phyloP scores from a whole-genome alignment of 2,329 filamentous ascomycete species.

The Penicillium sp. region DNA sequence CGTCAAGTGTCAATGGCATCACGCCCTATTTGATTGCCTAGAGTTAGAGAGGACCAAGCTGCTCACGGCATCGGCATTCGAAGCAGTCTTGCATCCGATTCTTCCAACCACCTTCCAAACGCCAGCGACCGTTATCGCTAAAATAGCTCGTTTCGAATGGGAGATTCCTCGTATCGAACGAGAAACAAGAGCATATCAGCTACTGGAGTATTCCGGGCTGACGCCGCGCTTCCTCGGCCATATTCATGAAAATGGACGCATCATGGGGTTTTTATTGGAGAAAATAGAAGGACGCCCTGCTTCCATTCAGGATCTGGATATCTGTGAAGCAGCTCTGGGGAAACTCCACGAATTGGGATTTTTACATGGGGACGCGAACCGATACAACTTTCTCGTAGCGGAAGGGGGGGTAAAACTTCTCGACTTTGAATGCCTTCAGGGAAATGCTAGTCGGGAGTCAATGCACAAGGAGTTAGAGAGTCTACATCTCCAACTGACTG shows the following conservation, averaged over 20 bases:
- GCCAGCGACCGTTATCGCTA: constrained; percentile 27
- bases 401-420: not conserved
- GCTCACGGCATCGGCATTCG: constrained; percentile 26
- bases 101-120: constrained; percentile 13
- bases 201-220: constrained; percentile 26
- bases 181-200: constrained; percentile 31
- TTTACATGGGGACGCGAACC: constrained; percentile 40
- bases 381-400: constrained; percentile 39
- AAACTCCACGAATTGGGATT: constrained; percentile 18
- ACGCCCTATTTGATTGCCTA: constrained; percentile 23
- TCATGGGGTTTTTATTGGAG: constrained; percentile 38
- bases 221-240: constrained; percentile 38
- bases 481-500: constrained; percentile 29
- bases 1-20: constrained; percentile 29
- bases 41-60: constrained; percentile 26
- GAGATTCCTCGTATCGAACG: constrained; percentile 34
- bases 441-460: constrained; percentile 18
- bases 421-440: constrained; percentile 2
- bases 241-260: constrained; percentile 17
- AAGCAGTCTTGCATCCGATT: constrained; percentile 22
- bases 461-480: constrained; percentile 28
- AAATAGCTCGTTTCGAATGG: constrained; percentile 37
- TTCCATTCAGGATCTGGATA: constrained; percentile 2
- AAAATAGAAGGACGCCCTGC: constrained; percentile 34
- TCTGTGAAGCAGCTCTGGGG: constrained; percentile 25